Evolutionary conservation across 2,329 filamentous ascomycete genomes (phyloP), one percentile per base, ranked within the genome.

Genomic region (Cercospora janseana): DNA sequence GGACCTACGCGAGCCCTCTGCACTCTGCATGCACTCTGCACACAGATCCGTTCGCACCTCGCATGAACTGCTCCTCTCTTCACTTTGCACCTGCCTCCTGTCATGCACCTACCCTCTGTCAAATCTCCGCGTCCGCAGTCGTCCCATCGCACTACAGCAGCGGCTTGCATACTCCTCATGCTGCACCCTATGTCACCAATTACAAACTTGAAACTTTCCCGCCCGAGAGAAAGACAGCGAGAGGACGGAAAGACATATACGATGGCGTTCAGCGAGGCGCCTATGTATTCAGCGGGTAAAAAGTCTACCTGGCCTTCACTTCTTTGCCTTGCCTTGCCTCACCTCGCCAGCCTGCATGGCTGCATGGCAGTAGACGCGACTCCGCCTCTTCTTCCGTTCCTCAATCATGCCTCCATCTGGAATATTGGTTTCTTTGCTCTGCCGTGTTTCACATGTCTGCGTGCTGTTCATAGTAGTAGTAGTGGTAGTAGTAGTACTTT

Each of bases 161-260:
- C n/a, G n/a, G n/a, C n/a, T n/a, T n/a, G n/a, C n/a, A n/a, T n/a
- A n/a, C n/a, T n/a, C n/a, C n/a, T n/a, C n/a, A n/a, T n/a, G n/a
- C n/a, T n/a, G n/a, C n/a, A n/a, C n/a, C n/a, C n/a, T n/a, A n/a
- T n/a, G n/a, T n/a, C n/a, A n/a, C n/a, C n/a, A n/a, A n/a, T n/a
- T n/a, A n/a, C n/a, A n/a, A n/a, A n/a, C n/a, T n/a, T 0, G 61
- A 67, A 6, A 46, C 53, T 1, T 55, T 62, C 0, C 53, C 76
- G 1, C 60, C 69, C 0, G 57, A 64, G 4, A 53, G 68, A 15
- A 61, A 66, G 3, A 63, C 64, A 3, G n/a, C n/a, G n/a, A n/a
- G n/a, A n/a, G n/a, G n/a, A n/a, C n/a, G n/a, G n/a, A n/a, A n/a
- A n/a, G n/a, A n/a, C n/a, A n/a, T n/a, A n/a, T n/a, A 20, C 34